Conservation (phyloP, 2,329 filamentous ascomycete species). For the Teratosphaeria zuluensis region DNA sequence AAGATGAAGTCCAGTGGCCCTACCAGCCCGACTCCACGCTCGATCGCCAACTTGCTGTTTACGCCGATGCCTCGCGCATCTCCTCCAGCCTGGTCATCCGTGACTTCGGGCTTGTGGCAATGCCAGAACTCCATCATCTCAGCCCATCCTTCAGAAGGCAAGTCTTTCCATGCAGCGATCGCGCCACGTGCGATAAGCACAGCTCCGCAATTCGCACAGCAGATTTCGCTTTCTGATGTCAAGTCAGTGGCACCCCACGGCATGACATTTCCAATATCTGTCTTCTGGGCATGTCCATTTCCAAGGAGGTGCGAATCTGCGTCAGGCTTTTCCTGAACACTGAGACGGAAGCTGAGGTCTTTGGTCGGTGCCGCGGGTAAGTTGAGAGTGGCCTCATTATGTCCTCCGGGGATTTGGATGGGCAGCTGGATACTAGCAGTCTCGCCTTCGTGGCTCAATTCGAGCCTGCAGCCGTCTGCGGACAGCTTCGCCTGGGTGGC, state of each 20-base stretch:
- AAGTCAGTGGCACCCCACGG: conserved; percentile 36
- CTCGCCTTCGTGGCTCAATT: conserved; percentile 37
- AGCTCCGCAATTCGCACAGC: conserved; percentile 19
- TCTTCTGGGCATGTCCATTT: not conserved
- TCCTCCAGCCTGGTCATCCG: conserved; percentile 41
- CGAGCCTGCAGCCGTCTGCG: conserved; percentile 34
- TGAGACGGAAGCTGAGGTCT: conserved; percentile 46
- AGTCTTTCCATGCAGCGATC: conserved; percentile 67
- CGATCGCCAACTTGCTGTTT: conserved; percentile 60
- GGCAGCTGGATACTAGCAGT: conserved; percentile 38
- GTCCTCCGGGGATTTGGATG: conserved; percentile 32
- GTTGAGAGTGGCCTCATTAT: conserved; percentile 34
- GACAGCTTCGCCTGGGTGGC: conserved; percentile 36
- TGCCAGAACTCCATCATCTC: conserved; percentile 99
- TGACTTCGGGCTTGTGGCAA: conserved; percentile 77
- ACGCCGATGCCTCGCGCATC: conserved; percentile 68
- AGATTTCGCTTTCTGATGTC: conserved; percentile 13
- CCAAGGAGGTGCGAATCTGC: conserved; percentile 6
- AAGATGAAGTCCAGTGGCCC: conserved; percentile 72
- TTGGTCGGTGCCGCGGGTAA: conserved; percentile 39
- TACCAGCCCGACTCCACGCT: conserved; percentile 61
- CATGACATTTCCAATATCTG: conserved; percentile 27
- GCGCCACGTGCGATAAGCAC: conserved; percentile 19
- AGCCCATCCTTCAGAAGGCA: conserved; percentile 95
- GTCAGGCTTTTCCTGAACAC: conserved; percentile 34